Percentiles rank a stretch among this genome's conserved stretches.
These are phyloP conservation scores for Neospora caninum DNA, from an alignment of 169 alveolate genomes.

Conservation along the genomic window DNA sequence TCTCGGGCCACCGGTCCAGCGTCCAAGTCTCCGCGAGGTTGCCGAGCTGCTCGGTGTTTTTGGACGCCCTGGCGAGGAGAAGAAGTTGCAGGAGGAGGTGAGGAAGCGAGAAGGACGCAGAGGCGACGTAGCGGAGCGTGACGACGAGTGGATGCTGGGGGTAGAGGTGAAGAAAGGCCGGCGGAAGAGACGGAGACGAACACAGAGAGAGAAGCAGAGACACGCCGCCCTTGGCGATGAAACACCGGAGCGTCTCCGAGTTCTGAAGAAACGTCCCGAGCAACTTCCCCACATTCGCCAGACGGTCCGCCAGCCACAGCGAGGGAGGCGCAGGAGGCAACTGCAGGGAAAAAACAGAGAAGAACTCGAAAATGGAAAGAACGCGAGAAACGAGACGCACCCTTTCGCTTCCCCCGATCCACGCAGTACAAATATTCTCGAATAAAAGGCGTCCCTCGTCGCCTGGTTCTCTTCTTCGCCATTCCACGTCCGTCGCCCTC, in stretches of 20 bases:
- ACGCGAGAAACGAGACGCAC: too few species aligned
- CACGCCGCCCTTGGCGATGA: constrained; percentile 55
- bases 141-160: constrained; percentile 61
- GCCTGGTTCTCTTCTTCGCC: too few species aligned
- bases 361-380: too few species aligned
- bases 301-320: constrained; percentile 52
- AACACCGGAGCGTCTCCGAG: constrained; percentile 49
- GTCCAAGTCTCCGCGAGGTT: constrained; percentile 6
- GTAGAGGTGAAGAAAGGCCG: constrained; percentile 49
- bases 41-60: background rate
- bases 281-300: constrained; percentile 51
- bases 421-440: too few species aligned
- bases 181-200: constrained; percentile 56
- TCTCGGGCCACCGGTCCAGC: background rate
- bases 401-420: too few species aligned
- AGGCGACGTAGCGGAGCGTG: constrained; percentile 56
- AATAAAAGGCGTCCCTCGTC: too few species aligned
- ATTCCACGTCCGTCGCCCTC: too few species aligned
- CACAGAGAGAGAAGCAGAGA: constrained; percentile 55
- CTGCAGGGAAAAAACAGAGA: background rate
- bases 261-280: constrained; percentile 37
- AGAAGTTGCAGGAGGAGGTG: constrained; percentile 65
- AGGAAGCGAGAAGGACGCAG: constrained; percentile 55
- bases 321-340: constrained; percentile 47
- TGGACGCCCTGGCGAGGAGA: constrained; percentile 27